Base-by-base conservation (phyloP, 352 stramenopile genomes). In the Phytophthora hibernalis region DNA sequence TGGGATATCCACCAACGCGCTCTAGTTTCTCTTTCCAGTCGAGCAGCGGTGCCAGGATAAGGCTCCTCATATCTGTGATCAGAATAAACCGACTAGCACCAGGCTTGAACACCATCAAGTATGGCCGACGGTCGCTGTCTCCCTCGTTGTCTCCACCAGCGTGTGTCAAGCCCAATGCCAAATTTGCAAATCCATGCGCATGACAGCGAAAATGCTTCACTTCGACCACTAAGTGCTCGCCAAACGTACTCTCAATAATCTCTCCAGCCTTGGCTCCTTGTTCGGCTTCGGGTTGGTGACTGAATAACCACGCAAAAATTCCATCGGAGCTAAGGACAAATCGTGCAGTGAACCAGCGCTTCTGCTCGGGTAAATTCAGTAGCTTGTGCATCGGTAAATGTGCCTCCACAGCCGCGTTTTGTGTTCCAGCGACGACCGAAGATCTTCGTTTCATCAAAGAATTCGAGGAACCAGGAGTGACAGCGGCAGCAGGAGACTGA, bases 11-110 rank as follows among this genome's bases (percentile, higher is more conserved):
- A n/a, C 56, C 51, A 28, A 82, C 33, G 15, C 66, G 75, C 54
- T 88, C 77, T 10, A 88, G 63, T 43, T 88, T 90, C 10, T 86
- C 77, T 35, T 83, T 79, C 82, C 82, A 90, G 7, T 80, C 73
- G 2, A 82, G 30, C 9, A 90, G 61, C 37, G 85, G 75, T 0
- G 71, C 67, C 18, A 67, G 68, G 51, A 83, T 53, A 1, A 69
- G 68, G 33, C 76, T 89, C 10, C 62, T 83, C 7, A 65, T 51
- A 11, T 79, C 76, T 37, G 77, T 77, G 21, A 90, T 69, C 38
- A 90, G 53, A n/a, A 88, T 65, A 38, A 90, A 90, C 0, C 76
- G 72, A 61, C 80, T 85, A 2, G 70, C 61, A 15, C 80, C 77
- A 16, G 74, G 76, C 2, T 69, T 70, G 28, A 89, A 90, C 13